Evolutionary conservation across 306 rosid genomes (phyloP).

Genomic region (Abrus precatorius): DNA sequence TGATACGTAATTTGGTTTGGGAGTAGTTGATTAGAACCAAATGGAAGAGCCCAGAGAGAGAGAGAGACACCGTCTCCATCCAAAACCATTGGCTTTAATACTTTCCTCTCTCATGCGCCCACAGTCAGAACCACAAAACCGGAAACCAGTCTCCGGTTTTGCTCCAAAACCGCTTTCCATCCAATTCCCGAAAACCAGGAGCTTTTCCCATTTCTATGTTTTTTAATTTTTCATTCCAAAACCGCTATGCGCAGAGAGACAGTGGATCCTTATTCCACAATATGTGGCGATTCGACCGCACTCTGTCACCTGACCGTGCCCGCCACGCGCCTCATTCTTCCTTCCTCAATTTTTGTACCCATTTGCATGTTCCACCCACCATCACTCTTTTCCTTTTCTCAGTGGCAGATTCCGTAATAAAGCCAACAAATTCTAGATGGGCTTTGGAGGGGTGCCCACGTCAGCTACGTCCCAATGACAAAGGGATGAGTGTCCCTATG

Average conservation of each 20-base stretch:
- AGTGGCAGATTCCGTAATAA: slow-evolving; percentile 28
- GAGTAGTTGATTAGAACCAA: slow-evolving; percentile 12
- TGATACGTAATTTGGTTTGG: too few relatives aligned
- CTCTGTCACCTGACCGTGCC: slow-evolving; percentile 75
- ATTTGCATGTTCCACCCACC: slow-evolving; percentile 65
- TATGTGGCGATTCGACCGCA: slow-evolving; percentile 99
- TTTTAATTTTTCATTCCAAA: background rate
- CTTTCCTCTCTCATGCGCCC: slow-evolving; percentile 53
- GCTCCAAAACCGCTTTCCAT: slow-evolving; percentile 42
- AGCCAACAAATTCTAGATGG: too few relatives aligned
- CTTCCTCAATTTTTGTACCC: slow-evolving; percentile 67
- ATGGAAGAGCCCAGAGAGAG: slow-evolving; percentile 24
- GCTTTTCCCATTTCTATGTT: slow-evolving; percentile 47
- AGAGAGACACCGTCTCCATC: background rate
- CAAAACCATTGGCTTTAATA: slow-evolving; percentile 60
- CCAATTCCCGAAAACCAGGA: slow-evolving; percentile 88
- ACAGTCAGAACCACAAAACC: slow-evolving; percentile 55
- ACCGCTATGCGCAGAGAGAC: slow-evolving; percentile 36
- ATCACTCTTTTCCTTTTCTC: accelerated
- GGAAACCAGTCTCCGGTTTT: slow-evolving; percentile 58
- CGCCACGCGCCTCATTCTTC: slow-evolving; percentile 81
- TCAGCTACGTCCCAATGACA: slow-evolving; percentile 49
- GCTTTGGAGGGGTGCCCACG: slow-evolving; percentile 5
- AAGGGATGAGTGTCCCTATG: slow-evolving; percentile 40
- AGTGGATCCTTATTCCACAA: slow-evolving; percentile 54